Percentiles rank a stretch among this genome's conserved stretches.
phyloP scores from a whole-genome alignment of 306 rosid genomes.

The Medicago arabica region DNA sequence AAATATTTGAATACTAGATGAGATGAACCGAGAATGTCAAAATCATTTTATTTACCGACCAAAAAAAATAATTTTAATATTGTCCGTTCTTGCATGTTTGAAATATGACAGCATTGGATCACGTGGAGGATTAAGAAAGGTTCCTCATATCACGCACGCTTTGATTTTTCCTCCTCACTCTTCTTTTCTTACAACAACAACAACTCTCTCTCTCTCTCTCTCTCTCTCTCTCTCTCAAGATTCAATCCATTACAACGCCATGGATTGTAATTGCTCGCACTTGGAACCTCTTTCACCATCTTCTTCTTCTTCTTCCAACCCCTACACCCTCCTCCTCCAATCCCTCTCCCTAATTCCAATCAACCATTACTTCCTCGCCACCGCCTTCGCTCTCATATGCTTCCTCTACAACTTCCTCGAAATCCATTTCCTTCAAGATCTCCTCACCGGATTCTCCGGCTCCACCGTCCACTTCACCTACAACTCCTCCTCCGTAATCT shows the following conservation, averaged over 20 bases:
- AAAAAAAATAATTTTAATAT: too few species aligned
- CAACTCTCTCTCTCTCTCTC: neutral
- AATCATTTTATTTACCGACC: too few species aligned
- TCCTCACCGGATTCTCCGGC: conserved; percentile 66
- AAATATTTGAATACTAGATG: too few species aligned
- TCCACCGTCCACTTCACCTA: conserved; percentile 54
- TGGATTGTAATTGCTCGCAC: conserved; percentile 36
- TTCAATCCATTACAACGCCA: neutral
- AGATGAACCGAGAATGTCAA: too few species aligned
- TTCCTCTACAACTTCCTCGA: conserved; percentile 78
- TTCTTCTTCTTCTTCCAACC: conserved; percentile 16
- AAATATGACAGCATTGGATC: too few species aligned
- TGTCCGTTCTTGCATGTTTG: too few species aligned
- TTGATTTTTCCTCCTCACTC: too few species aligned
- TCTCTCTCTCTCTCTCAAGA: neutral
- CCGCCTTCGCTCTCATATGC: neutral
- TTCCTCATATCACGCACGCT: too few species aligned
- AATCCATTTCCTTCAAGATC: conserved; percentile 66
- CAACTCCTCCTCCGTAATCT: conserved; percentile 58
- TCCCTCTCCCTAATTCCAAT: conserved; percentile 60
- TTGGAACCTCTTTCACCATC: neutral
- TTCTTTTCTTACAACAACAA: too few species aligned
- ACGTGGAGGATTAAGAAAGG: too few species aligned
- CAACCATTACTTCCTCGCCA: conserved; percentile 52
- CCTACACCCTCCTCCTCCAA: conserved; percentile 56